Evolutionary conservation across 768 basidiomycete genomes (phyloP).

Genomic region (Termitomyces sp.): DNA sequence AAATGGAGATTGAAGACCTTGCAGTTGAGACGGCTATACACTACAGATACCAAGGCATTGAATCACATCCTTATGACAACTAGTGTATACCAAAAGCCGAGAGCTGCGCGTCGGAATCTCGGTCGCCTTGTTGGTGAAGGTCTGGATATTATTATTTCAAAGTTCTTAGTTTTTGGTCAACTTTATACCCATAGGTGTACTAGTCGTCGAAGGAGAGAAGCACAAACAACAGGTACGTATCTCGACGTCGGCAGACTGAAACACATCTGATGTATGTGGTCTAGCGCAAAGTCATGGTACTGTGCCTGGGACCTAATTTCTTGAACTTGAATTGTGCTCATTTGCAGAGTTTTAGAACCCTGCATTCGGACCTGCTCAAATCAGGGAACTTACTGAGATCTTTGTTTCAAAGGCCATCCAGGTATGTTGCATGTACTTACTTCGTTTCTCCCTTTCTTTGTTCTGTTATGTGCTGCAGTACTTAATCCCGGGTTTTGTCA

Average conservation of each 20-base stretch:
- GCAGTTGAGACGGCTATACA: constrained; percentile 9
- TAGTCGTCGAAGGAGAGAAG: constrained; percentile 42
- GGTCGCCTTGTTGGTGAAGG: constrained; percentile 38
- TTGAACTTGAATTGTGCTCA: constrained; percentile 8
- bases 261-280: not conserved
- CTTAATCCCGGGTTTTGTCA: constrained; percentile 13
- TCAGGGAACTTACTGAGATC: constrained; percentile 49
- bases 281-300: constrained; percentile 40
- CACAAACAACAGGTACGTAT: constrained; percentile 37
- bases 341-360: constrained; percentile 39
- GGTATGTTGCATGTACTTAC: constrained; percentile 20
- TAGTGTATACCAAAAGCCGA: constrained; percentile 52
- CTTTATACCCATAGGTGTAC: constrained; percentile 32
- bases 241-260: not conserved
- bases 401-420: constrained; percentile 51
- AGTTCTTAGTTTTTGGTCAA: not conserved
- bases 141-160: not conserved
- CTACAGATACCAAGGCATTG: constrained; percentile 37
- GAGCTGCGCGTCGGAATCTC: constrained; percentile 29
- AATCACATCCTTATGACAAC: constrained; percentile 57
- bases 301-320: not conserved
- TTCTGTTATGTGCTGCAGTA: not conserved
- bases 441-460: not conserved
- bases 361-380: constrained; percentile 56
- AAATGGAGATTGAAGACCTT: constrained; percentile 42